Evolutionary conservation across 352 stramenopile genomes (phyloP).

Genomic region (Saprolegnia diclina): DNA sequence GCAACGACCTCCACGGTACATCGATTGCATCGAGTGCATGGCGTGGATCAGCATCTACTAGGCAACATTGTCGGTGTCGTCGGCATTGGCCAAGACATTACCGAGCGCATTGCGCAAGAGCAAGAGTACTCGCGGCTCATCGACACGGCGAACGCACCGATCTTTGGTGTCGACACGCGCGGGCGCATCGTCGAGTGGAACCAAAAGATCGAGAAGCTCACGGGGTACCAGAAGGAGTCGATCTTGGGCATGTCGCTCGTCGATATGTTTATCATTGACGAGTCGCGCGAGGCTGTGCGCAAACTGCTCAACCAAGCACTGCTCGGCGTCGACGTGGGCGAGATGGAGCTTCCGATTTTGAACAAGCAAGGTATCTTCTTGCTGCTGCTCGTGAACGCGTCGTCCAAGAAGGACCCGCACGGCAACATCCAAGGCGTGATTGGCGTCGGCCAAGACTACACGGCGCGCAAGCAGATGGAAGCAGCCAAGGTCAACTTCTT

Average conservation of each 20-base stretch:
- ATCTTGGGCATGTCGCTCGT: conserved; percentile 69
- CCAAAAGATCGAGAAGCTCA: conserved; percentile 83
- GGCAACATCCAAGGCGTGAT: conserved; percentile 90
- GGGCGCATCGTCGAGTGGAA: conserved; percentile 85
- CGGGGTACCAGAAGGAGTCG: conserved; percentile 62
- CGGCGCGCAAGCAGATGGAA: conserved; percentile 81
- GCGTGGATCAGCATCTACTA: too few relatives aligned
- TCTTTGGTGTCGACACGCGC: conserved; percentile 80
- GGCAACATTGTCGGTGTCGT: conserved; percentile 78
- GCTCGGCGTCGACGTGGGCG: conserved; percentile 81
- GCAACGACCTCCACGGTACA: conserved; percentile 52
- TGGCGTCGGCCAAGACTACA: conserved; percentile 90
- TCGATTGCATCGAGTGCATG: too few relatives aligned
- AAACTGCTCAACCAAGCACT: conserved; percentile 73
- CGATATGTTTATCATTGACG: conserved; percentile 69
- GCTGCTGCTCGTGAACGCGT: conserved; percentile 72
- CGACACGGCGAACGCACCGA: conserved; percentile 73
- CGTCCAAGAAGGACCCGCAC: conserved; percentile 86
- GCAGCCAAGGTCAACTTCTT: conserved; percentile 83
- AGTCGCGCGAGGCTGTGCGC: conserved; percentile 59
- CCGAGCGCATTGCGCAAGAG: conserved; percentile 61
- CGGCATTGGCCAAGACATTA: conserved; percentile 81
- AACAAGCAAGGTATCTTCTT: conserved; percentile 63
- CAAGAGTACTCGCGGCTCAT: conserved; percentile 71
- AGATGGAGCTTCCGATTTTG: conserved; percentile 84